These are phyloP conservation scores for Colletotrichum agaves DNA, from an alignment of 2,329 filamentous ascomycete species.

Conservation along the genomic window DNA sequence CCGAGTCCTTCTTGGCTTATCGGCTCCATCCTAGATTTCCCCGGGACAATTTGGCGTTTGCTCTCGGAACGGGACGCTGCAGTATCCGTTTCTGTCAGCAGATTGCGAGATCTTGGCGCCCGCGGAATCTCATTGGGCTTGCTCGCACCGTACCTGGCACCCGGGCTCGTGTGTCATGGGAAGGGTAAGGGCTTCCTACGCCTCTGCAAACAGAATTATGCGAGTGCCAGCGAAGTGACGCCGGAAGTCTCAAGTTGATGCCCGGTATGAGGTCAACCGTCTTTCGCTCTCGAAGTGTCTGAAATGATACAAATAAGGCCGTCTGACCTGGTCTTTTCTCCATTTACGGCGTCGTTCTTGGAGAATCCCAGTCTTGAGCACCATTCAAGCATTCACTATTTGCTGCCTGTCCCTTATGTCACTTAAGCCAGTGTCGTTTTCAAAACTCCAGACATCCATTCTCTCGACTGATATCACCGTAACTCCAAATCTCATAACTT, in stretches of 20 bases:
- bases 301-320: constrained; percentile 25
- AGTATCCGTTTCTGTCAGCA: constrained; percentile 5
- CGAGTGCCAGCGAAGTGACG: constrained; percentile 25
- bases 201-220: constrained; percentile 12
- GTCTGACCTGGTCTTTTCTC: not conserved
- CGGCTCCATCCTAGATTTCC: not conserved
- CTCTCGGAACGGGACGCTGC: constrained; percentile 25
- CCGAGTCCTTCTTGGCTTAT: not conserved
- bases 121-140: constrained; percentile 14
- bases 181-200: constrained; percentile 25
- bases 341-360: not conserved
- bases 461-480: too few relatives aligned
- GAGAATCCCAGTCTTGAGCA: not conserved
- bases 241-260: constrained; percentile 21
- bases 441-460: too few relatives aligned
- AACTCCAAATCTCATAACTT: too few relatives aligned
- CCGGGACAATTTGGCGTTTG: constrained; percentile 14
- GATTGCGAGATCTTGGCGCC: constrained; percentile 25
- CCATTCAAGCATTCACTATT: not conserved
- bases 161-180: not conserved
- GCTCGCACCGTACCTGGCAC: constrained; percentile 1
- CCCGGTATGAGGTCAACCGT: not conserved
- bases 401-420: not conserved
- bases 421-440: too few relatives aligned
- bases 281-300: not conserved